Evolutionary conservation across 2,329 filamentous ascomycete genomes (phyloP), one percentile per base, ranked within the genome.

Genomic region (Cryphonectria parasitica): DNA sequence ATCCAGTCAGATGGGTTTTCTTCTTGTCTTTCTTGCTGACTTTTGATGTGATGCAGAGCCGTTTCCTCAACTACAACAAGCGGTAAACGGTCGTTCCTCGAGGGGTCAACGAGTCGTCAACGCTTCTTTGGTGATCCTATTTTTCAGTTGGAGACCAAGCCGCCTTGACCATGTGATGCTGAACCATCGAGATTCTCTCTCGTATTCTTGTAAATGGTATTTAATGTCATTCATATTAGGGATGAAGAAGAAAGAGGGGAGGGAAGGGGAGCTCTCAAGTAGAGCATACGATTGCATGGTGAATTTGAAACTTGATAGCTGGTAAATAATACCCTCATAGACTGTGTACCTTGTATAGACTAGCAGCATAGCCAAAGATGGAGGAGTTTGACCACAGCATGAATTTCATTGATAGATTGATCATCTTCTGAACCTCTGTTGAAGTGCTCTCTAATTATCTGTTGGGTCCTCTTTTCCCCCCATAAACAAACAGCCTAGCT

Each of bases 11-110:
- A 3, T 6, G 19, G 5, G 10, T 2, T 52, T 17, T 31, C 10
- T 41, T 13, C 2, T 6, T 15, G 19, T 28, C 5, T 10, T 54
- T 56, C 17, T 34, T 61, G 11, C 19, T 34, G n/a, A 3, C 1
- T 54, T 39, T 39, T 31, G 56, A 69, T 34, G 52, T 61, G 62
- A 68, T 5, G 69, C 75, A 87, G 85, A 82, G 81, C 71, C 84
- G 84, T 66, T 87, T 83, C 78, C 74, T 88, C 64, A 87, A 88
- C 78, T 87, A 84, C 76, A 87, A 88, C 79, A 81, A 82, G 74
- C 80, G 85, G 73, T 86, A 75, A 79, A 74, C 17, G 28, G 31
- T 63, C 19, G 28, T 45, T 28, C 22, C 25, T 28, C n/a, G 22
- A 10, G 36, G 36, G 36, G 54, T 28, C 3, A 13, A 31, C 15